Evolutionary conservation across 768 basidiomycete genomes (phyloP).

Genomic region (Cantharellus cinnabarinus): DNA sequence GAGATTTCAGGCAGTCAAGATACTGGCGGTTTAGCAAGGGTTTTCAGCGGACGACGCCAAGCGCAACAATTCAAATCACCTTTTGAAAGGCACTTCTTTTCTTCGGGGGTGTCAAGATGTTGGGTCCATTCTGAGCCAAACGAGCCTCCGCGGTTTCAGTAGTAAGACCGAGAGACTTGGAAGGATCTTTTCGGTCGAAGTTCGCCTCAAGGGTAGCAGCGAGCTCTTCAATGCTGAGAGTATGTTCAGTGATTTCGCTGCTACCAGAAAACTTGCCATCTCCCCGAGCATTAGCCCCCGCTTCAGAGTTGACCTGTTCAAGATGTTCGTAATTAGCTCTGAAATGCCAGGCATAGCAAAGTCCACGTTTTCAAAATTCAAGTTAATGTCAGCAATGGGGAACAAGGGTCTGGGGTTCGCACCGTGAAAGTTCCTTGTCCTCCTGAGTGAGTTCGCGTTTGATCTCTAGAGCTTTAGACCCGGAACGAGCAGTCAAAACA

Average conservation of each 20-base stretch:
- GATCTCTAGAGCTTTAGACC: slow-evolving; percentile 23
- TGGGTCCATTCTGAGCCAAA: slow-evolving; percentile 36
- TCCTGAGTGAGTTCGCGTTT: slow-evolving; percentile 44
- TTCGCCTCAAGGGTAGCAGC: slow-evolving; percentile 25
- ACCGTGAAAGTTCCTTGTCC: slow-evolving; percentile 34
- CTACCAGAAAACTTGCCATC: slow-evolving; percentile 17
- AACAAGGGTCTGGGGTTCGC: too few relatives aligned
- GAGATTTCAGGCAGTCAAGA: slow-evolving; percentile 36
- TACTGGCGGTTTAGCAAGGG: slow-evolving; percentile 24
- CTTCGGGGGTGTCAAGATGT: slow-evolving; percentile 44
- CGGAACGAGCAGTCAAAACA: too few relatives aligned
- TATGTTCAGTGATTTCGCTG: slow-evolving; percentile 41
- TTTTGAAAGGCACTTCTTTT: slow-evolving; percentile 45
- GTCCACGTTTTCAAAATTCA: too few relatives aligned
- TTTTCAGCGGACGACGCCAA: slow-evolving; percentile 4
- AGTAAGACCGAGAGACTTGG: slow-evolving; percentile 30
- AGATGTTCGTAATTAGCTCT: slow-evolving; percentile 51
- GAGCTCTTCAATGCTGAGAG: slow-evolving; percentile 24
- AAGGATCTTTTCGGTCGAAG: slow-evolving; percentile 33
- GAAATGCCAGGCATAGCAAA: too few relatives aligned
- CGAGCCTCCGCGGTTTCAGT: slow-evolving; percentile 31
- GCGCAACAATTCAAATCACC: slow-evolving; percentile 18
- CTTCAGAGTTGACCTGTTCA: slow-evolving; percentile 11
- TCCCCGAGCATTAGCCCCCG: slow-evolving; percentile 4
- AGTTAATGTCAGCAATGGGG: too few relatives aligned